These are phyloP conservation scores for Phaffomyces opuntiae DNA, from an alignment of 805 yeast genomes.

Conservation along the genomic window DNA sequence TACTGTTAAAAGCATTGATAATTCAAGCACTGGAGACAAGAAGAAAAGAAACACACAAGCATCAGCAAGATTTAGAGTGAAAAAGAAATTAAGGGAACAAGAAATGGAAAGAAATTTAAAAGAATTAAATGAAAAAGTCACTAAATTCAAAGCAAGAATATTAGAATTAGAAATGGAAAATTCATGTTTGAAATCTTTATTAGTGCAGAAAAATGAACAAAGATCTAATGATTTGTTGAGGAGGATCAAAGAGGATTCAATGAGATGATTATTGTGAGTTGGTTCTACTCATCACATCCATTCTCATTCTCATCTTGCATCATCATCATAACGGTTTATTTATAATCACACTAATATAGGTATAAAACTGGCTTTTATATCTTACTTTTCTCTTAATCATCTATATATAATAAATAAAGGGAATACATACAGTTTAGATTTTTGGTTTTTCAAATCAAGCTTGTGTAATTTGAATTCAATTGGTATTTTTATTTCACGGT, in stretches of 20 bases:
- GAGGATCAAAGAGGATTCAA: constrained; percentile 28
- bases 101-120: constrained; percentile 47
- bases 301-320: no score
- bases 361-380: no score
- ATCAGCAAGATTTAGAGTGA: constrained; percentile 55
- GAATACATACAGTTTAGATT: no score
- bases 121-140: constrained; percentile 38
- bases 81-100: constrained; percentile 52
- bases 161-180: constrained; percentile 58
- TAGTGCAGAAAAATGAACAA: constrained; percentile 43
- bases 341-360: no score
- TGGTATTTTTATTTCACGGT: no score
- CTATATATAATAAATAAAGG: no score
- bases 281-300: background rate
- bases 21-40: constrained; percentile 26
- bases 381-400: no score
- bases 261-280: background rate
- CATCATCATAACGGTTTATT: no score
- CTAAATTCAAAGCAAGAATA: constrained; percentile 37
- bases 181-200: constrained; percentile 45
- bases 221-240: constrained; percentile 32
- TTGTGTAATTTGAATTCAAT: no score
- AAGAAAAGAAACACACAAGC: constrained; percentile 59
- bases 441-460: no score
- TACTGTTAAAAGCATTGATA: background rate